Conservation (phyloP, 202 grass and related monocot species). For the Sporobolus alterniflorus region DNA sequence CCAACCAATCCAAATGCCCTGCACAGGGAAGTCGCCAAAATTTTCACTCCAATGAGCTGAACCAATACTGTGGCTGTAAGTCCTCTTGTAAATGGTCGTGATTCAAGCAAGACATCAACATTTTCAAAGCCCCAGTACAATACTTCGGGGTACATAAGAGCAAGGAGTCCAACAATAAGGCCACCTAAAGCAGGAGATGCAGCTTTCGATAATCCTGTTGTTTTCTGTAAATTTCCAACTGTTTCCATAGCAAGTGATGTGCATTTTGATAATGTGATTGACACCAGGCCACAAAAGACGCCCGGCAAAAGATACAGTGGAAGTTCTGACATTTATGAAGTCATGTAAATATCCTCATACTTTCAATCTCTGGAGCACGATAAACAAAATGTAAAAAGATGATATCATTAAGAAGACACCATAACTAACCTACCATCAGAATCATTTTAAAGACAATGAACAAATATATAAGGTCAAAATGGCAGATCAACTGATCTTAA, state of each 20-base stretch:
- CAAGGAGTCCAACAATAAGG: constrained; percentile 84
- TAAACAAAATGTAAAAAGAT: constrained; percentile 50
- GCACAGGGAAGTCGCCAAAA: constrained; percentile 77
- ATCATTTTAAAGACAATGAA: constrained; percentile 18
- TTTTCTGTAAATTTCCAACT: constrained; percentile 62
- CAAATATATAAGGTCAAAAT: constrained; percentile 18
- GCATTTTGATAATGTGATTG: constrained; percentile 70
- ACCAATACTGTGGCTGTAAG: constrained; percentile 71
- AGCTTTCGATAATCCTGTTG: constrained; percentile 63
- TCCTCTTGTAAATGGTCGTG: constrained; percentile 67
- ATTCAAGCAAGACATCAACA: constrained; percentile 92
- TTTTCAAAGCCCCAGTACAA: constrained; percentile 99
- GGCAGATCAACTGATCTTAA: neutral
- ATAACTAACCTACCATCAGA: constrained; percentile 38
- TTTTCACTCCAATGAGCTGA: constrained; percentile 90
- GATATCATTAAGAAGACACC: constrained; percentile 29
- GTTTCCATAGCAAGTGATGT: constrained; percentile 69
- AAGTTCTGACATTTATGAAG: constrained; percentile 91
- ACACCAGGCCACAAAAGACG: constrained; percentile 83
- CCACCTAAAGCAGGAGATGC: constrained; percentile 79
- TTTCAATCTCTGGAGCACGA: constrained; percentile 65
- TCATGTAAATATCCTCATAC: constrained; percentile 67
- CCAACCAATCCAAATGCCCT: constrained; percentile 91
- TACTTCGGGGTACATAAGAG: constrained; percentile 88
- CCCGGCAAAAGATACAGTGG: constrained; percentile 94